phyloP scores from a whole-genome alignment of 2,329 filamentous ascomycete genomes.

The Madurella fahalii region DNA sequence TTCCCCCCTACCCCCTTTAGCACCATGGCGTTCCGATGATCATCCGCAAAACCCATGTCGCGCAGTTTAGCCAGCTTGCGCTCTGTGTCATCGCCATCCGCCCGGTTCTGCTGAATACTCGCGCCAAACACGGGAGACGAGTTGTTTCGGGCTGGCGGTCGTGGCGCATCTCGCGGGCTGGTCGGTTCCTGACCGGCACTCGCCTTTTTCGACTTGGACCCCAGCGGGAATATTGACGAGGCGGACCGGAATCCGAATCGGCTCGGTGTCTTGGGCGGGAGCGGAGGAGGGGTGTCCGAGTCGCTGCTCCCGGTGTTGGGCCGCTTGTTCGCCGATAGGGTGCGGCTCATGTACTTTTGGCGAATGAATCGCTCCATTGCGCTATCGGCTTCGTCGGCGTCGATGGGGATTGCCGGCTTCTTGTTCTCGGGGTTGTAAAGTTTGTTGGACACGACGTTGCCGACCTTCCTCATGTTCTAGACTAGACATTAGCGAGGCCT shows the following conservation, averaged over 20 bases:
- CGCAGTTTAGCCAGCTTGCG: conserved; percentile 71
- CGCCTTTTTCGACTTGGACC: conserved; percentile 57
- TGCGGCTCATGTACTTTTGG: conserved; percentile 78
- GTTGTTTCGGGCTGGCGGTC: conserved; percentile 52
- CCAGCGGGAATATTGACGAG: conserved; percentile 65
- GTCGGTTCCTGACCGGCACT: conserved; percentile 35
- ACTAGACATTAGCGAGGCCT: conserved; percentile 20
- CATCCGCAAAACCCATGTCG: conserved; percentile 90
- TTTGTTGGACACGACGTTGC: conserved; percentile 81
- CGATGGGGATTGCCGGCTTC: conserved; percentile 79
- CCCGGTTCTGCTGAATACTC: conserved; percentile 52
- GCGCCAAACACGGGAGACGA: conserved; percentile 66
- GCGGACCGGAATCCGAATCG: conserved; percentile 55
- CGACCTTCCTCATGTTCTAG: conserved; percentile 90
- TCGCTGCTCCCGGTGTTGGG: conserved; percentile 44
- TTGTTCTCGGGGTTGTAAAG: conserved; percentile 83
- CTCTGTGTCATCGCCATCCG: conserved; percentile 56
- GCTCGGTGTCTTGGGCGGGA: conserved; percentile 62
- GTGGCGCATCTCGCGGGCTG: conserved; percentile 33
- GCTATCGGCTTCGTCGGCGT: conserved; percentile 86
- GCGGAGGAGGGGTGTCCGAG: conserved; percentile 56
- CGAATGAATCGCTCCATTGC: conserved; percentile 95
- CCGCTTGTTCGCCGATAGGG: conserved; percentile 33
- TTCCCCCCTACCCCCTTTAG: conserved; percentile 81
- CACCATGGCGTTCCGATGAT: conserved; percentile 73